Evolutionary conservation across 2,329 filamentous ascomycete species (phyloP).

Genomic region (Septoria linicola): DNA sequence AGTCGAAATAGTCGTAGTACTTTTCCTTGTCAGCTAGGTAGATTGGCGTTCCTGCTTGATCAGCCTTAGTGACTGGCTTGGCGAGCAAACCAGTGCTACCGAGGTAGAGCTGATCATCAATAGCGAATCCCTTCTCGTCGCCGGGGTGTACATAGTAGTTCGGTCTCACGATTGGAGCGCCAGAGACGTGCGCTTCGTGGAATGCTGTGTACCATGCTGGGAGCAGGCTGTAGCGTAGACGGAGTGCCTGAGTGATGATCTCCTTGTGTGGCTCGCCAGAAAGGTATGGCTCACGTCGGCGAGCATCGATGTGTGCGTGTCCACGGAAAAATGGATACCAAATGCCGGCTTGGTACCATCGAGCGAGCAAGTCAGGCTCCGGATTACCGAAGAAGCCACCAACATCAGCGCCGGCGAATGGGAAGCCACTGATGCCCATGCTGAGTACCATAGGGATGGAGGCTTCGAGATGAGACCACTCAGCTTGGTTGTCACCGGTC

Average conservation of each 20-base stretch:
- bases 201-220: slow-evolving; percentile 98
- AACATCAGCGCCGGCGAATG: slow-evolving; percentile 92
- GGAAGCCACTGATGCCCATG: slow-evolving; percentile 88
- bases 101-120: slow-evolving; percentile 93
- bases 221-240: slow-evolving; percentile 83
- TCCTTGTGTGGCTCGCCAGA: slow-evolving; percentile 77
- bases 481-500: slow-evolving; percentile 96
- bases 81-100: slow-evolving; percentile 85
- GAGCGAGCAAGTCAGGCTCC: slow-evolving; percentile 81
- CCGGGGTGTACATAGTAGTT: slow-evolving; percentile 90
- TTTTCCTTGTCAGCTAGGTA: slow-evolving; percentile 86
- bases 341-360: slow-evolving; percentile 95
- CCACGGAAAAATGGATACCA: slow-evolving; percentile 99
- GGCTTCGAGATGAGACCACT: slow-evolving; percentile 85
- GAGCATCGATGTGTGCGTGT: slow-evolving; percentile 94
- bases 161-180: slow-evolving; percentile 82
- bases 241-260: slow-evolving; percentile 83
- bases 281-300: slow-evolving; percentile 90
- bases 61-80: slow-evolving; percentile 83
- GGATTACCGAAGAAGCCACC: slow-evolving; percentile 98
- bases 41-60: slow-evolving; percentile 69
- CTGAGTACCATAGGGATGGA: slow-evolving; percentile 91
- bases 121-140: slow-evolving; percentile 79
- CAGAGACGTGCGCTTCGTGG: slow-evolving; percentile 78
- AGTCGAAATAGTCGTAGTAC: slow-evolving; percentile 96